Percentiles rank a stretch among this genome's conserved stretches.
phyloP scores from a whole-genome alignment of 2,329 filamentous ascomycete genomes.

The Juglanconis oblonga region DNA sequence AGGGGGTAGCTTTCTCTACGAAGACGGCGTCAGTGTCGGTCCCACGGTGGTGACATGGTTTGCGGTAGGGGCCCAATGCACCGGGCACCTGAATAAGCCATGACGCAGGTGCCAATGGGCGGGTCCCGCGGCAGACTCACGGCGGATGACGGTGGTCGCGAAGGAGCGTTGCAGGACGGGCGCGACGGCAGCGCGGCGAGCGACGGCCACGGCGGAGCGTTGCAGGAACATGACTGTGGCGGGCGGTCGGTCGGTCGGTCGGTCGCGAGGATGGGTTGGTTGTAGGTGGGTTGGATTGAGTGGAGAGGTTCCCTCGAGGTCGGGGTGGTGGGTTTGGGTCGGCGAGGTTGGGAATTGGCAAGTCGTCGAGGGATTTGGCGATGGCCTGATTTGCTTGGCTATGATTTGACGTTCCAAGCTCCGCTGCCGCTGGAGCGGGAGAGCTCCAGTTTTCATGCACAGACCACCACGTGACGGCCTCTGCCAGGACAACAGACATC shows the following conservation, averaged over 20 bases:
- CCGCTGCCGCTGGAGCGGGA: not conserved
- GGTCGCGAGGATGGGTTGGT: slow-evolving; percentile 8
- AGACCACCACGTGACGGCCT: not conserved
- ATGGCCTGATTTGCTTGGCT: slow-evolving; percentile 14
- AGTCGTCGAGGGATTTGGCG: slow-evolving; percentile 18
- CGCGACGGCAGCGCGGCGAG: slow-evolving; percentile 55
- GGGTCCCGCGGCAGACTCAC: slow-evolving; percentile 40
- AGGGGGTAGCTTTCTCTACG: slow-evolving; percentile 15
- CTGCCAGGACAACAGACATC: too few relatives aligned
- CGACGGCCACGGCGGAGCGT: slow-evolving; percentile 59
- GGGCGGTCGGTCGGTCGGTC: slow-evolving; percentile 26
- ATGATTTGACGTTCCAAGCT: slow-evolving; percentile 12
- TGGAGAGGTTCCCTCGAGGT: slow-evolving; percentile 23
- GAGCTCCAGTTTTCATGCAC: slow-evolving; percentile 6
- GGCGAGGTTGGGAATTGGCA: not conserved
- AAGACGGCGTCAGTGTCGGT: slow-evolving; percentile 1
- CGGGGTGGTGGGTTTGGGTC: slow-evolving; percentile 15
- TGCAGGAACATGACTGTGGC: slow-evolving; percentile 56
- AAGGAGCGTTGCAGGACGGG: slow-evolving; percentile 58
- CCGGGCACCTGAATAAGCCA: not conserved
- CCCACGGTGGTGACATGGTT: not conserved
- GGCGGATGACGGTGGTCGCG: slow-evolving; percentile 57
- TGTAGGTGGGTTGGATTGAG: slow-evolving; percentile 7
- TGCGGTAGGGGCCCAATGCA: not conserved
- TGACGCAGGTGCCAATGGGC: slow-evolving; percentile 23